phyloP scores from a whole-genome alignment of 2,329 filamentous ascomycete genomes.

The Fusarium transvaalense region DNA sequence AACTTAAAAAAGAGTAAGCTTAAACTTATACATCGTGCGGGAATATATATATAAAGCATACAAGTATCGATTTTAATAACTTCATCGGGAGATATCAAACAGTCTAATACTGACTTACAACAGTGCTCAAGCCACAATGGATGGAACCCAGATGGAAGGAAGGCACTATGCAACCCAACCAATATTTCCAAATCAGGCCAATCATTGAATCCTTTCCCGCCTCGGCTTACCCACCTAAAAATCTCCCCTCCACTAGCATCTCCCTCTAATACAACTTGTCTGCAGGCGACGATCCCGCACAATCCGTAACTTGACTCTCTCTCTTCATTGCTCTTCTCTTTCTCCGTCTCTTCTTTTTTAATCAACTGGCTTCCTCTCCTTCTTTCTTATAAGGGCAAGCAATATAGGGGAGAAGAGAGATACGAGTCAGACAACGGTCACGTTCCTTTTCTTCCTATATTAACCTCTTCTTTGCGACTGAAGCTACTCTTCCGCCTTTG shows the following conservation, averaged over 20 bases:
- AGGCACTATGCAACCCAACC: background rate
- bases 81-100: background rate
- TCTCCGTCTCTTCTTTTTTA: background rate
- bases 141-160: constrained; percentile 11
- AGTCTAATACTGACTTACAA: background rate
- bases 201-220: constrained; percentile 20
- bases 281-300: constrained; percentile 38
- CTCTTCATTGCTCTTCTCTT: constrained; percentile 2
- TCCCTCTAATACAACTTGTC: constrained; percentile 37
- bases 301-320: constrained; percentile 27
- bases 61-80: background rate
- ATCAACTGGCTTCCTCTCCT: constrained; percentile 6
- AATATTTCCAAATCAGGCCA: constrained; percentile 9
- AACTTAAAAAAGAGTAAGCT: background rate
- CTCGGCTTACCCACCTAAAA: constrained; percentile 35
- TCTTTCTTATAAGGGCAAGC: background rate
- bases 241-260: constrained; percentile 28
- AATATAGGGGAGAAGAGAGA: constrained; percentile 1
- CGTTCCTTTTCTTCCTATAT: constrained; percentile 17
- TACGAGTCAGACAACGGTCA: background rate
- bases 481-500: background rate
- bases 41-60: background rate
- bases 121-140: background rate
- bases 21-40: background rate
- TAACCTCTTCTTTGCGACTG: constrained; percentile 3